Base-by-base conservation (phyloP, 306 rosid genomes). In the Prinsepia uniflora region DNA sequence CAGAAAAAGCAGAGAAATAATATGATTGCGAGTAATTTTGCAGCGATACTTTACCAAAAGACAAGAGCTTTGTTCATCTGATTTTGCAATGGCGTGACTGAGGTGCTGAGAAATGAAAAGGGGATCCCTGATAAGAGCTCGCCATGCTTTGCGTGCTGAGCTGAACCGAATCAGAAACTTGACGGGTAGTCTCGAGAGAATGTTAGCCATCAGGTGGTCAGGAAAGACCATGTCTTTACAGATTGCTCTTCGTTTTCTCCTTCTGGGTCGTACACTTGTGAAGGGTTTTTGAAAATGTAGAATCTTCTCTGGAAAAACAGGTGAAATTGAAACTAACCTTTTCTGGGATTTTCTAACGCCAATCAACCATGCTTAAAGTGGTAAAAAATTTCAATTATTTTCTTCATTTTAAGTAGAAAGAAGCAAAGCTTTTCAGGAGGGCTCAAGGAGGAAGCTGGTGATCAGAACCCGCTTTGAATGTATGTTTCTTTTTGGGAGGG, bases 91-190 rank as follows among this genome's bases (percentile, higher is more conserved):
- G 20, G 19, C 20, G 15, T 19, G 36, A 55, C 11, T 30, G 63
- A 58, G 63, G 41, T 58, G 63, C 40, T 58, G 41, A 12, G 40
- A 58, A 22, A 58, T 58, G 41, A 58, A 58, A 58, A 6, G 63
- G 41, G 63, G 40, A 41, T 58, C 41, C 17, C 41, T 10, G 40
- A 58, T 58, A 12, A 22, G 63, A 30, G 41, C 63, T 24, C 30
- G n/a, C 63, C 63, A 58, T 24, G 40, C 40, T 58, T 58, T 58
- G 18, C 17, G 41, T 34, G 30, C 40, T 13, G 42, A 22, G 17
- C 8, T 6, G 63, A 58, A 58, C 17, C 63, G 63, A 58, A 58
- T 17, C 42, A 58, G 63, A 30, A 41, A 58, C 12, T 22, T 58
- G 8, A 13, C 63, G n/a, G 63, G 63, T 6, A 58, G 40, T 58